Evolutionary conservation across 148 eudicot genomes (phyloP).

Genomic region (Nepenthes gracilis): DNA sequence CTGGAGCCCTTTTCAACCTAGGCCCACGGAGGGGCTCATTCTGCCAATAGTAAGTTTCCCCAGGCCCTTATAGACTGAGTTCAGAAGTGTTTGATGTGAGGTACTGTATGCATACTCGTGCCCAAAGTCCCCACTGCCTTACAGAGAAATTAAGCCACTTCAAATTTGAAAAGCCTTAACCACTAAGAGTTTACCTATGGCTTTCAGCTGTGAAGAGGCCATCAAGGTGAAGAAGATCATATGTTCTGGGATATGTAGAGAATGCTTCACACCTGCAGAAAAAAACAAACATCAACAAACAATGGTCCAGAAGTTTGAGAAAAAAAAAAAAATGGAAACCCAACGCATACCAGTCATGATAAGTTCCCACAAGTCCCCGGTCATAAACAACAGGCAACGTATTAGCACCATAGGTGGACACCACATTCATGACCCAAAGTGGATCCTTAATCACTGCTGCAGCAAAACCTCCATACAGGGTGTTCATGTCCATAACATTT

Average conservation of each 20-base stretch:
- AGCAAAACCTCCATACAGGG: constrained; percentile 84
- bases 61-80: too few species aligned
- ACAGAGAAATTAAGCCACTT: too few species aligned
- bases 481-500: constrained; percentile 98
- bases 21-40: too few species aligned
- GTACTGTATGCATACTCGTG: too few species aligned
- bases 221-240: constrained; percentile 87
- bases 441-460: constrained; percentile 65
- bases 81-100: too few species aligned
- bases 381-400: constrained; percentile 78
- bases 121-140: too few species aligned
- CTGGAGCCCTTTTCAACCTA: too few species aligned
- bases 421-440: constrained; percentile 96
- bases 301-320: neutral
- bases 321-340: neutral
- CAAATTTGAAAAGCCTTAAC: too few species aligned
- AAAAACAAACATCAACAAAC: neutral
- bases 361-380: constrained; percentile 87
- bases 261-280: constrained; percentile 85
- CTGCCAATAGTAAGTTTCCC: too few species aligned
- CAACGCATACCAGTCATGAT: constrained; percentile 65
- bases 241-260: constrained; percentile 95
- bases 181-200: constrained; percentile 46
- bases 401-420: constrained; percentile 71
- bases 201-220: constrained; percentile 82